Evolutionary conservation across 441 rosid genomes (phyloP).

Genomic region (Manihot esculenta): DNA sequence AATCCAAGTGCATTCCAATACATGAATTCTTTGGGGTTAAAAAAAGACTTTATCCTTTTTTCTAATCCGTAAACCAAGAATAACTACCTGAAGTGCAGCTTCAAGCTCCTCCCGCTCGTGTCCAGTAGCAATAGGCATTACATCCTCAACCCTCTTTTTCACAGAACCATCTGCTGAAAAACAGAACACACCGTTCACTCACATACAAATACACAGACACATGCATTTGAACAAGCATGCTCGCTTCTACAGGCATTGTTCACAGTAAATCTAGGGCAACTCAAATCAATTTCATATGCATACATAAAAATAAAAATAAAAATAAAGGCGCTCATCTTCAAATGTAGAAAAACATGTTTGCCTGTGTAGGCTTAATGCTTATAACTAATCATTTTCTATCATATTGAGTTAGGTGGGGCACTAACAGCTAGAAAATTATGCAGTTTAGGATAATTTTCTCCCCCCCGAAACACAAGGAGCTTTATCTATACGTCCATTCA

Average conservation of each 20-base stretch:
- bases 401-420: too few species aligned
- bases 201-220: too few species aligned
- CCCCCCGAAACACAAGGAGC: too few species aligned
- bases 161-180: conserved; percentile 39
- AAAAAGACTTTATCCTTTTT: neutral
- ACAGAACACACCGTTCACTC: neutral
- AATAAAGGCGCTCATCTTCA: too few species aligned
- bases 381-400: neutral
- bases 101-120: conserved; percentile 94
- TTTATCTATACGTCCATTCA: too few species aligned
- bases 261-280: neutral
- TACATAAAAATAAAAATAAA: too few species aligned
- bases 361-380: neutral
- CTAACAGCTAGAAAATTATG: too few species aligned
- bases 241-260: too few species aligned
- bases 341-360: neutral
- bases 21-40: too few species aligned
- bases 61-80: neutral
- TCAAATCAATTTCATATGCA: neutral
- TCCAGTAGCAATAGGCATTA: conserved; percentile 93
- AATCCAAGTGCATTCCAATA: too few species aligned
- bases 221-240: too few species aligned
- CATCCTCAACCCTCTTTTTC: conserved; percentile 72
- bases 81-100: conserved; percentile 67
- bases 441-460: too few species aligned